Evolutionary conservation across 768 basidiomycete genomes (phyloP).

Genomic region (Boletus rubescentipes): DNA sequence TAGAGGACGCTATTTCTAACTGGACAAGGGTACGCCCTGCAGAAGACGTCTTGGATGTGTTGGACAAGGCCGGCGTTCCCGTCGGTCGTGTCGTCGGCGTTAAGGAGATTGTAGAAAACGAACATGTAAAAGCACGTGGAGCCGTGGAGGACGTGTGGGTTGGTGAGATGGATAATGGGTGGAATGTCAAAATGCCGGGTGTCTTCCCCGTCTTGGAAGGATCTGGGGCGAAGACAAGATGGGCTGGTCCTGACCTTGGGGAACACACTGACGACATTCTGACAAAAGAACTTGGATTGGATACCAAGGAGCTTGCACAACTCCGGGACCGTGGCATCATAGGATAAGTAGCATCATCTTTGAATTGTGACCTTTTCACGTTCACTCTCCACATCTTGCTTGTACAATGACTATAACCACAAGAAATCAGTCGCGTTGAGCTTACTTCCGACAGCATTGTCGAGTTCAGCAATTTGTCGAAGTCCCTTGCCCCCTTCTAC

Average conservation of each 20-base stretch:
- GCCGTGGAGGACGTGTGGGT: conserved; percentile 62
- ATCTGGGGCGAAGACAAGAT: conserved; percentile 54
- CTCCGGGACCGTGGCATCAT: conserved; percentile 44
- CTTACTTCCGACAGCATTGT: conserved; percentile 36
- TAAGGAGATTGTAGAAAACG: conserved; percentile 58
- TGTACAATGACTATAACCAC: conserved; percentile 27
- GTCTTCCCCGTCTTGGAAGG: conserved; percentile 65
- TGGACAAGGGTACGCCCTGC: conserved; percentile 55
- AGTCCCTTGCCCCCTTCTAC: conserved; percentile 56
- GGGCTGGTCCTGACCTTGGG: conserved; percentile 72
- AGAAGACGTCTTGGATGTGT: conserved; percentile 50
- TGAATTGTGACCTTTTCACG: no score
- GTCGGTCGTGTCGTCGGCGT: conserved; percentile 64
- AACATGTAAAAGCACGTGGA: conserved; percentile 55
- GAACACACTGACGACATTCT: conserved; percentile 54
- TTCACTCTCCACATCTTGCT: background rate
- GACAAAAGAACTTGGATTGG: conserved; percentile 42
- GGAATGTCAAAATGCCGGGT: conserved; percentile 67
- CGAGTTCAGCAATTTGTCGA: conserved; percentile 49
- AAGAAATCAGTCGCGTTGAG: conserved; percentile 36
- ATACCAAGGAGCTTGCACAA: conserved; percentile 34
- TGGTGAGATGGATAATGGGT: conserved; percentile 39
- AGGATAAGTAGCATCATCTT: conserved; percentile 15
- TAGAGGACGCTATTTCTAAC: conserved; percentile 58
- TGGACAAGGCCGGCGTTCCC: conserved; percentile 57